Evolutionary conservation across 257 asterid species (phyloP).

Genomic region (Rehmannia glutinosa): DNA sequence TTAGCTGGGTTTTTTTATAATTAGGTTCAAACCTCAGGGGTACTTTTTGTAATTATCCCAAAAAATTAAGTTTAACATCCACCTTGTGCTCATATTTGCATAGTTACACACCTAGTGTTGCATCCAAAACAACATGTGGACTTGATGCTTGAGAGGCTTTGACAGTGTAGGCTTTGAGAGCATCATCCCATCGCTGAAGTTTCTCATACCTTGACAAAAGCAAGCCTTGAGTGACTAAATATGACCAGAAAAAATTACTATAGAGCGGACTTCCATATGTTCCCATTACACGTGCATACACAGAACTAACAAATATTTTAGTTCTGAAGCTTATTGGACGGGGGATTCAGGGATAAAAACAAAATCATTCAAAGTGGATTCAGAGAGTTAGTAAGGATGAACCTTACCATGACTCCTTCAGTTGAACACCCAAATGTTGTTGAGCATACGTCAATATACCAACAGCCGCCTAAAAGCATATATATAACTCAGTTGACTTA

Average conservation of each 20-base stretch:
- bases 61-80: too few relatives aligned
- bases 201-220: constrained; percentile 77
- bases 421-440: constrained; percentile 82
- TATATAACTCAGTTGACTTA: constrained; percentile 15
- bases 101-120: constrained; percentile 79
- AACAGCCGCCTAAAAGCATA: constrained; percentile 80
- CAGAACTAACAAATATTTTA: not conserved
- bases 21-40: too few relatives aligned
- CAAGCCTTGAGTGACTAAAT: constrained; percentile 18
- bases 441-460: constrained; percentile 97
- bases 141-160: constrained; percentile 84
- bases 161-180: constrained; percentile 94
- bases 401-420: constrained; percentile 93
- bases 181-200: constrained; percentile 99
- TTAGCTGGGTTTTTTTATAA: too few relatives aligned
- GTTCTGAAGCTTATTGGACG: not conserved
- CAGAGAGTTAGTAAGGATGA: constrained; percentile 13
- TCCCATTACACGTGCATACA: not conserved
- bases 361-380: not conserved
- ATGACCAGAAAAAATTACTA: not conserved
- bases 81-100: constrained; percentile 13
- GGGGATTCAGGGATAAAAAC: not conserved
- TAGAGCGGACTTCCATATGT: not conserved
- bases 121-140: constrained; percentile 76
- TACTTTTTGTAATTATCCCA: too few relatives aligned